These are phyloP conservation scores for Trichoderma brevicompactum DNA, from an alignment of 2,329 filamentous ascomycete genomes.

Conservation along the genomic window DNA sequence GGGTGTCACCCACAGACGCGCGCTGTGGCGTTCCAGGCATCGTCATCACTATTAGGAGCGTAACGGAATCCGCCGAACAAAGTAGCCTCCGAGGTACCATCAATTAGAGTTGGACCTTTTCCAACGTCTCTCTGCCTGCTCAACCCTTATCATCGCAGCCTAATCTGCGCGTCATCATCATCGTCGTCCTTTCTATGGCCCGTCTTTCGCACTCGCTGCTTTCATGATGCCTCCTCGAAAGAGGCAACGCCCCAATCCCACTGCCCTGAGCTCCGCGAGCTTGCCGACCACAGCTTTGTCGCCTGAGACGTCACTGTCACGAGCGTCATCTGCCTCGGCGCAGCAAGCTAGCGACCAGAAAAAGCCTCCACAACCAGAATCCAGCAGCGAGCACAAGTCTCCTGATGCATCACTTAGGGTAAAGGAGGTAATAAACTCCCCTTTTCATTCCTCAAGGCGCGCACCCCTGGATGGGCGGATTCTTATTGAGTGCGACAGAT, in stretches of 20 bases:
- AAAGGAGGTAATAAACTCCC: constrained; percentile 17
- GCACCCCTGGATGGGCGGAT: neutral
- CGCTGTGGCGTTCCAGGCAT: constrained; percentile 27
- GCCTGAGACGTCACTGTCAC: constrained; percentile 31
- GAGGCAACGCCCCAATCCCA: constrained; percentile 40
- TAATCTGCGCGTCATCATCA: constrained; percentile 8
- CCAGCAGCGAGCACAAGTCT: constrained; percentile 24
- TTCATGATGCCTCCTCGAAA: constrained; percentile 43
- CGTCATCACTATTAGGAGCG: constrained; percentile 25
- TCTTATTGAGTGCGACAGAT: constrained; percentile 43
- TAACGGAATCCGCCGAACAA: constrained; percentile 11
- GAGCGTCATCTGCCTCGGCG: constrained; percentile 26
- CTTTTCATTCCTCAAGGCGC: neutral
- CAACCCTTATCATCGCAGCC: constrained; percentile 16
- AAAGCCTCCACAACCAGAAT: constrained; percentile 19
- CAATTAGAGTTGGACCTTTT: neutral
- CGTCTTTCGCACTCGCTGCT: neutral
- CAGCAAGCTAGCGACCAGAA: constrained; percentile 21
- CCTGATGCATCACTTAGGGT: constrained; percentile 16
- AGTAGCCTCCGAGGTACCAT: constrained; percentile 20
- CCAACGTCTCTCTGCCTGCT: neutral
- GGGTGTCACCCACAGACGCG: neutral
- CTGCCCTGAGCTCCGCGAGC: constrained; percentile 32
- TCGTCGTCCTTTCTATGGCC: constrained; percentile 8
- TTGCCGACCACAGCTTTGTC: constrained; percentile 32